phyloP scores from a whole-genome alignment of 2,329 filamentous ascomycete species.

The Clonostachys byssicola region DNA sequence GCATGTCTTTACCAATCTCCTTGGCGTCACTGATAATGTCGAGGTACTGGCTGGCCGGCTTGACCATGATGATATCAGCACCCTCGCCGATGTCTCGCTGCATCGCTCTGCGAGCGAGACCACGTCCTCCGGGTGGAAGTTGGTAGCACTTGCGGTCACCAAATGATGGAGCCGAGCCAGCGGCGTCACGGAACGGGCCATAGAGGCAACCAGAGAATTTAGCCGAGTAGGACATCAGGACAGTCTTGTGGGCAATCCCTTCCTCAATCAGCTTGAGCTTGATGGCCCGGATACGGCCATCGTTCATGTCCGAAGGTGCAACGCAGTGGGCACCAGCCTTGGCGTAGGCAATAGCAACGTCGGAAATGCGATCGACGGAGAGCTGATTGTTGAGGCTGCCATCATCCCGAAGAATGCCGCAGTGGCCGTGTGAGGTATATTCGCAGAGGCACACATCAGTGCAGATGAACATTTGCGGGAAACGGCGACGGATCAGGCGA shows the following conservation, averaged over 20 bases:
- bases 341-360: slow-evolving; percentile 98
- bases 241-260: slow-evolving; percentile 83
- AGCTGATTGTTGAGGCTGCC: slow-evolving; percentile 89
- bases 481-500: slow-evolving; percentile 75
- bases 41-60: slow-evolving; percentile 91
- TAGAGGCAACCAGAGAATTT: slow-evolving; percentile 98
- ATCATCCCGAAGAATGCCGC: slow-evolving; percentile 91
- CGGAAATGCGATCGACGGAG: slow-evolving; percentile 89
- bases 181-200: slow-evolving; percentile 94
- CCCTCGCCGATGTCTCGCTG: slow-evolving; percentile 86
- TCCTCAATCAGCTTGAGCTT: slow-evolving; percentile 97
- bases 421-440: slow-evolving; percentile 97
- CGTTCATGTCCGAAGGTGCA: slow-evolving; percentile 98
- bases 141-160: slow-evolving; percentile 97
- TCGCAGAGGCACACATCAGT: slow-evolving; percentile 97
- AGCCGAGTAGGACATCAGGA: slow-evolving; percentile 96
- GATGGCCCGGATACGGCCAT: slow-evolving; percentile 93
- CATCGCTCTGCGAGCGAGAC: slow-evolving; percentile 87
- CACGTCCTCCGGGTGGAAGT: slow-evolving; percentile 85
- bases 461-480: slow-evolving; percentile 87
- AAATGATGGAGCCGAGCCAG: slow-evolving; percentile 85
- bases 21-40: slow-evolving; percentile 98
- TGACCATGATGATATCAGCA: slow-evolving; percentile 98
- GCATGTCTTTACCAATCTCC: slow-evolving; percentile 86
- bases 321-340: slow-evolving; percentile 93